Evolutionary conservation across 2,329 filamentous ascomycete genomes (phyloP).

Genomic region (Parafenestella ontariensis): DNA sequence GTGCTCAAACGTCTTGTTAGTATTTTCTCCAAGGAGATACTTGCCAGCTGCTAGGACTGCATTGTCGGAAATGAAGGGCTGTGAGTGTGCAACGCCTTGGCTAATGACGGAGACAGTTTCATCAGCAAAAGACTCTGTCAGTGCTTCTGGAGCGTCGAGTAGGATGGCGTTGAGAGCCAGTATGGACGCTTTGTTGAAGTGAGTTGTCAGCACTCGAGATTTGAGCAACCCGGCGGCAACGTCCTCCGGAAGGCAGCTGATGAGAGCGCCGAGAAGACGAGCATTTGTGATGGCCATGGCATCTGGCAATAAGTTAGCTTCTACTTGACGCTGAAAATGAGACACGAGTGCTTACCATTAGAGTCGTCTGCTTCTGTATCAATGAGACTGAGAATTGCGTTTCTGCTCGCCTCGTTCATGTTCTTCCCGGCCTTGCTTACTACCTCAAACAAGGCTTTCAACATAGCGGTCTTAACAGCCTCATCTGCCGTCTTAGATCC

Average conservation of each 20-base stretch:
- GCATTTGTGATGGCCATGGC: constrained; percentile 88
- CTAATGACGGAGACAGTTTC: constrained; percentile 80
- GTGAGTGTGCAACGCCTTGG: constrained; percentile 77
- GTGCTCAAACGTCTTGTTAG: constrained; percentile 74
- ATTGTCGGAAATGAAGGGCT: constrained; percentile 83
- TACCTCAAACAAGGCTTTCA: constrained; percentile 95
- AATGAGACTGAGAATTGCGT: constrained; percentile 86
- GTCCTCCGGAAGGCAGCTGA: constrained; percentile 82
- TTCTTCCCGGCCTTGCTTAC: constrained; percentile 92
- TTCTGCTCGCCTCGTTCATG: constrained; percentile 90
- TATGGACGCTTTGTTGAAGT: constrained; percentile 79
- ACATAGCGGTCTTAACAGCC: constrained; percentile 93
- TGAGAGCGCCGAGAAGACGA: constrained; percentile 84
- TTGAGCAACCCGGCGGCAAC: constrained; percentile 68
- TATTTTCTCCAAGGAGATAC: constrained; percentile 74
- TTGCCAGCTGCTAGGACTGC: constrained; percentile 90
- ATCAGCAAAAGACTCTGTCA: constrained; percentile 73
- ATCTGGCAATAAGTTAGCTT: constrained; percentile 47
- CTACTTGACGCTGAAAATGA: neutral
- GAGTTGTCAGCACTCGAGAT: constrained; percentile 76
- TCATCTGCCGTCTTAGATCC: constrained; percentile 88
- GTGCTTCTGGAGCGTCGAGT: constrained; percentile 74
- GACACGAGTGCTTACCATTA: constrained; percentile 60
- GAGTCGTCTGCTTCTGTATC: constrained; percentile 80
- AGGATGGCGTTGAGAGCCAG: constrained; percentile 89